Evolutionary conservation across 495 filamentous ascomycete genomes (phyloP).

Genomic region (Penicillium angulare): DNA sequence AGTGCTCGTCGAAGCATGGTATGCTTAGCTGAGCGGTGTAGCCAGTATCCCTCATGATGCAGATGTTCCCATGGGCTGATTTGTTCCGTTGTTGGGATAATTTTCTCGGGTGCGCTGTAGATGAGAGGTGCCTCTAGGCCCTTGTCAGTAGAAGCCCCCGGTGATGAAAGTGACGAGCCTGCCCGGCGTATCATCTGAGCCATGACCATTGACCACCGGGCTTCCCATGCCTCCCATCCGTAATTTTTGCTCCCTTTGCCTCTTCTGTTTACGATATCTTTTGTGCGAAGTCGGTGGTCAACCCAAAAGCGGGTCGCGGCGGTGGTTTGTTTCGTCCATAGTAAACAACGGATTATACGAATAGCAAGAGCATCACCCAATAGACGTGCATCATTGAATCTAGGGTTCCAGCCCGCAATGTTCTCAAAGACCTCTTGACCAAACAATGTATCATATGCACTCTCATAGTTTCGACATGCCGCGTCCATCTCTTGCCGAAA

Average conservation of each 20-base stretch:
- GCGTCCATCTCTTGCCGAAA: slow-evolving; percentile 88
- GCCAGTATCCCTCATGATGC: slow-evolving; percentile 89
- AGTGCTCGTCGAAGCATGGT: slow-evolving; percentile 55
- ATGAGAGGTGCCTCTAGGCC: slow-evolving; percentile 33
- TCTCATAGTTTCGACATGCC: slow-evolving; percentile 76
- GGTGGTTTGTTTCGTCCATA: slow-evolving; percentile 73
- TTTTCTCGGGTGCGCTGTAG: slow-evolving; percentile 67
- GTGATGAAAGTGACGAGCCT: slow-evolving; percentile 41
- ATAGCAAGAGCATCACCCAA: slow-evolving; percentile 77
- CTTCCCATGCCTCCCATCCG: slow-evolving; percentile 86
- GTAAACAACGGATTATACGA: slow-evolving; percentile 72
- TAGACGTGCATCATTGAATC: slow-evolving; percentile 82
- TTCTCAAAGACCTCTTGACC: slow-evolving; percentile 79
- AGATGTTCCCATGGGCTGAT: slow-evolving; percentile 75
- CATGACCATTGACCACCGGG: slow-evolving; percentile 80
- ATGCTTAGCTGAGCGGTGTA: slow-evolving; percentile 66
- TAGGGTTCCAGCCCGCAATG: slow-evolving; percentile 80
- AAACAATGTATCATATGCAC: slow-evolving; percentile 78
- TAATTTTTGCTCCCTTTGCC: slow-evolving; percentile 81
- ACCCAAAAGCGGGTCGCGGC: slow-evolving; percentile 75
- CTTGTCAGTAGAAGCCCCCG: slow-evolving; percentile 11
- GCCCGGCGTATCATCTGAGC: slow-evolving; percentile 70
- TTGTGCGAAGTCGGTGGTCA: slow-evolving; percentile 64
- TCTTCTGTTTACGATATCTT: slow-evolving; percentile 73
- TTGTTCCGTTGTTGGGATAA: slow-evolving; percentile 58